A percentile compares a stretch with the other conserved stretches of the same genome.
Evolutionary conservation across 2,329 filamentous ascomycete species (phyloP).

Genomic region (Scytalidium lignicola): DNA sequence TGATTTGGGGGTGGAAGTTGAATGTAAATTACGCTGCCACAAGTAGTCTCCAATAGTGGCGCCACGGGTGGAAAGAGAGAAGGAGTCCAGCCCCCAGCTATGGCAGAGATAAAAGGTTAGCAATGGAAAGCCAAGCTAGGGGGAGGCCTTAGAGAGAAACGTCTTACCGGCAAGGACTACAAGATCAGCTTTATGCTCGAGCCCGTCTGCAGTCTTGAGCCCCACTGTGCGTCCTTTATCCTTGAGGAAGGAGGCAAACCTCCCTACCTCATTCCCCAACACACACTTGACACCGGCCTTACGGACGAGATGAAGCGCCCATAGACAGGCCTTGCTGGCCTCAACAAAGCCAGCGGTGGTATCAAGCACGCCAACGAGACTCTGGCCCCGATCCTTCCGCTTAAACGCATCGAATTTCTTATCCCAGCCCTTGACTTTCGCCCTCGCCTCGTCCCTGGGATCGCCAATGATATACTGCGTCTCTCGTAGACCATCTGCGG

Average conservation of each 20-base stretch:
- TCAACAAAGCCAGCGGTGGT: slow-evolving; percentile 3
- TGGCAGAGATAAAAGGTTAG: not conserved
- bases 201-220: slow-evolving; percentile 23
- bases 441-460: not conserved
- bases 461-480: slow-evolving; percentile 4
- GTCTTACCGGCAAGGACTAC: slow-evolving; percentile 19
- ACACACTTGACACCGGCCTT: slow-evolving; percentile 24
- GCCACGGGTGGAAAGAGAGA: slow-evolving; percentile 23
- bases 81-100: slow-evolving; percentile 24
- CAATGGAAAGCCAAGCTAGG: not conserved
- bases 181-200: slow-evolving; percentile 19
- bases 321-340: slow-evolving; percentile 6
- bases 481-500: slow-evolving; percentile 1
- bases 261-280: slow-evolving; percentile 19
- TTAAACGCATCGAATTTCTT: slow-evolving; percentile 2
- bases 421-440: not conserved
- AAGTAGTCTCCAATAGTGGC: slow-evolving; percentile 31
- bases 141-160: not conserved
- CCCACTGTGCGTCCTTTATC: slow-evolving; percentile 17
- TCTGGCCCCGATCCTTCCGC: not conserved
- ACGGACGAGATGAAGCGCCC: not conserved
- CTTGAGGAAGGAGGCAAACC: slow-evolving; percentile 7
- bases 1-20: slow-evolving; percentile 22
- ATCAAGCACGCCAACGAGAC: slow-evolving; percentile 1
- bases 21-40: slow-evolving; percentile 31